Evolutionary conservation across 495 filamentous ascomycete genomes (phyloP).

Genomic region (Aspergillus nidulans): DNA sequence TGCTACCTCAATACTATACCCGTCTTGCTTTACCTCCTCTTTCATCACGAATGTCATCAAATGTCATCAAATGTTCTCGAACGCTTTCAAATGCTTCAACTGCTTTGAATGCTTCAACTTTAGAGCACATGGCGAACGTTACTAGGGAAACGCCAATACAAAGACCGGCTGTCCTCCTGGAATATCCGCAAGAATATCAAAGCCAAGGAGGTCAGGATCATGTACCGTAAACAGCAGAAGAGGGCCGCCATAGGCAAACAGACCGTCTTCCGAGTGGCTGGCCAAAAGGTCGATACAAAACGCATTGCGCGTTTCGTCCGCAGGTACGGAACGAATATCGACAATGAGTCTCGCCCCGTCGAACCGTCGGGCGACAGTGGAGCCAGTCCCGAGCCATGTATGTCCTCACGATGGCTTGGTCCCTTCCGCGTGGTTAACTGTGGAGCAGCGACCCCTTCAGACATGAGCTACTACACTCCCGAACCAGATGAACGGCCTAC

Average conservation of each 20-base stretch:
- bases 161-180: constrained; percentile 43
- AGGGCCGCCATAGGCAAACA: constrained; percentile 40
- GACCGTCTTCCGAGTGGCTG: constrained; percentile 38
- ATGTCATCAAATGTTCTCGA: not conserved
- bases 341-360: constrained; percentile 15
- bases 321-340: constrained; percentile 24
- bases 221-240: constrained; percentile 42
- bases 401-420: constrained; percentile 2
- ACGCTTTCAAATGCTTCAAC: not conserved
- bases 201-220: constrained; percentile 39
- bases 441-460: constrained; percentile 35
- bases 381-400: constrained; percentile 34
- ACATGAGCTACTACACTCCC: constrained; percentile 42
- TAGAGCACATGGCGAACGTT: too few species aligned
- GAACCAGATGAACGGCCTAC: constrained; percentile 30
- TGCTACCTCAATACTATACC: constrained; percentile 9
- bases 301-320: constrained; percentile 38
- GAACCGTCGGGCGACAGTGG: constrained; percentile 14
- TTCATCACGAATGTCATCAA: not conserved
- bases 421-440: not conserved
- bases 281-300: constrained; percentile 36
- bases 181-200: constrained; percentile 44
- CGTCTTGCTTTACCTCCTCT: constrained; percentile 5
- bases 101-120: too few species aligned
- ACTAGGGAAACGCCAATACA: constrained; percentile 40